Conservation (phyloP, 1,284 basidiomycete species). For the Apiotrichum veenhuisii region DNA sequence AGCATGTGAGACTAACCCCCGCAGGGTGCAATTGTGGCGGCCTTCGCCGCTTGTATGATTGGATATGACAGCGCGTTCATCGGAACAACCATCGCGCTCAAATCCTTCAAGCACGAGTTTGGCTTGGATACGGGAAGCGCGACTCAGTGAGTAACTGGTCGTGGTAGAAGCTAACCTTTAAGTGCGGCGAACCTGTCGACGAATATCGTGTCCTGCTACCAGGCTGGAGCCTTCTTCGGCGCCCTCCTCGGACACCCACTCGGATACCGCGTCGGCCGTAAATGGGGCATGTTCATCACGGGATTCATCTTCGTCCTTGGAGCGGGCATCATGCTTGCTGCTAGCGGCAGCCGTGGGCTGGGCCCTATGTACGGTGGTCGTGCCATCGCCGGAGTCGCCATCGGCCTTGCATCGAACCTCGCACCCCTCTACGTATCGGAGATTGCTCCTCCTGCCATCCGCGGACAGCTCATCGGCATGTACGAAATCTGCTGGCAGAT, state of each 20-base stretch:
- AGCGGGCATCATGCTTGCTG: conserved; percentile 37
- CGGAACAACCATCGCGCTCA: conserved; percentile 31
- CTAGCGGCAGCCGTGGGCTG: conserved; percentile 24
- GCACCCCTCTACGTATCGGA: conserved; percentile 48
- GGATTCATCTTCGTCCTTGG: conserved; percentile 42
- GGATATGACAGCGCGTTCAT: conserved; percentile 50
- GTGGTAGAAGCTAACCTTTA: background rate
- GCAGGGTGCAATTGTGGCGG: background rate
- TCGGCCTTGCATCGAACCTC: conserved; percentile 33
- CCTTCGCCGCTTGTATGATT: conserved; percentile 47
- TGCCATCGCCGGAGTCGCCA: conserved; percentile 40
- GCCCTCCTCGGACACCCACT: conserved; percentile 22
- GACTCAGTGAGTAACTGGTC: background rate
- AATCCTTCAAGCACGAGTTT: conserved; percentile 35
- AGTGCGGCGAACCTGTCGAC: conserved; percentile 29
- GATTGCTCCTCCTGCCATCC: conserved; percentile 49
- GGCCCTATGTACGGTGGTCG: conserved; percentile 39
- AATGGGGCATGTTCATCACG: conserved; percentile 30
- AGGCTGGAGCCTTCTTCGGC: conserved; percentile 25
- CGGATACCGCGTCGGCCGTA: conserved; percentile 31
- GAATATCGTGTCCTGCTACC: conserved; percentile 56
- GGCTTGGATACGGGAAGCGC: conserved; percentile 6
- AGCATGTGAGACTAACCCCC: too few relatives aligned
- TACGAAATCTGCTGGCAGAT: conserved; percentile 52
- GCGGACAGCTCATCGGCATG: conserved; percentile 52